These are phyloP conservation scores for Mortierella hygrophila DNA, from an alignment of 192 early-diverging fungal species.

Conservation along the genomic window DNA sequence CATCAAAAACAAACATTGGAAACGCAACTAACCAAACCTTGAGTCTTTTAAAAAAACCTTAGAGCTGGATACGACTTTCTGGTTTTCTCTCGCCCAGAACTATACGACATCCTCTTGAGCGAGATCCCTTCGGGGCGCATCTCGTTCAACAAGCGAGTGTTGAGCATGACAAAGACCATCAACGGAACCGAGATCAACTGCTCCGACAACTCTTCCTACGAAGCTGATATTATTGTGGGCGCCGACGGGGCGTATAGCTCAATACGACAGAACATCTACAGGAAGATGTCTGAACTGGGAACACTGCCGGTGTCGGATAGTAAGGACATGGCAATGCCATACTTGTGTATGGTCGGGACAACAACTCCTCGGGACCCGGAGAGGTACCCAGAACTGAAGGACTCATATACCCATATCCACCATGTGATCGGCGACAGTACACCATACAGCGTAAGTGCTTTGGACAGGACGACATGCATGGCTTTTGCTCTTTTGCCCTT, in stretches of 20 bases:
- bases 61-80: constrained; percentile 17
- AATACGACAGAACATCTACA: constrained; percentile 24
- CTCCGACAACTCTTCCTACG: constrained; percentile 25
- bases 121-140: constrained; percentile 7
- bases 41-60: neutral
- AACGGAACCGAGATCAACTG: constrained; percentile 19
- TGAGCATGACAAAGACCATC: constrained; percentile 18
- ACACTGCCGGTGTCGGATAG: constrained; percentile 4
- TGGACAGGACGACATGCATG: neutral
- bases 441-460: constrained; percentile 22
- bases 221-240: constrained; percentile 28
- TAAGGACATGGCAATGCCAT: constrained; percentile 13
- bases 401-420: constrained; percentile 12
- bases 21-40: no score
- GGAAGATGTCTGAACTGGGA: neutral
- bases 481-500: neutral
- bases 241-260: constrained; percentile 30
- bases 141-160: constrained; percentile 18
- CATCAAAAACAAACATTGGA: neutral
- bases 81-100: constrained; percentile 31
- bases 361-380: constrained; percentile 15
- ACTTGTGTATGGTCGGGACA: constrained; percentile 36
- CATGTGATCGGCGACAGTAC: constrained; percentile 25
- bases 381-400: constrained; percentile 21
- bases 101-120: constrained; percentile 27